These are phyloP conservation scores for Eucalyptus marginata DNA, from an alignment of 345 rosid species.

Conservation along the genomic window DNA sequence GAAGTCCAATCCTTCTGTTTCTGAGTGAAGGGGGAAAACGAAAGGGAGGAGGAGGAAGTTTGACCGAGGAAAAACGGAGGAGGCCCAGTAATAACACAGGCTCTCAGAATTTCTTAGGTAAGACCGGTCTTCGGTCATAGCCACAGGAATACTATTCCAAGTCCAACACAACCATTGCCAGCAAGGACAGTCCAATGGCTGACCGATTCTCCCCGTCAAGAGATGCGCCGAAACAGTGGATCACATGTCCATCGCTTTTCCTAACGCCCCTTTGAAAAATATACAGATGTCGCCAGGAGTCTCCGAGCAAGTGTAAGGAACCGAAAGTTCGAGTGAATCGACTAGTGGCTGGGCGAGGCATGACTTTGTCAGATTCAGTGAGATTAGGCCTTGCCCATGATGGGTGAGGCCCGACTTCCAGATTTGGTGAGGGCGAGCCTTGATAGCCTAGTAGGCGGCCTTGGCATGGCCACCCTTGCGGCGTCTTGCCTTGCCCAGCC, in stretches of 20 bases:
- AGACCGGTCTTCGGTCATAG: conserved; percentile 21
- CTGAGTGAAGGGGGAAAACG: neutral
- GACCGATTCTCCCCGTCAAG: conserved; percentile 11
- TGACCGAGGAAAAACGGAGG: neutral
- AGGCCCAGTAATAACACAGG: neutral
- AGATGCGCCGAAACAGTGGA: neutral
- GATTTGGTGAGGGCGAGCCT: too few species aligned
- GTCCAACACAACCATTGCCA: neutral
- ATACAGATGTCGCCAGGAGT: neutral
- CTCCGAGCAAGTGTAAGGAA: neutral
- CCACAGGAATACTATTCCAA: neutral
- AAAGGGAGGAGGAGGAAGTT: neutral
- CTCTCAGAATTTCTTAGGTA: neutral
- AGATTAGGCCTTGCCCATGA: too few species aligned
- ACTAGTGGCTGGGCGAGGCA: neutral
- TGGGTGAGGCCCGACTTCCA: too few species aligned
- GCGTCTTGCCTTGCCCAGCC: too few species aligned
- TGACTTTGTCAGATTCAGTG: too few species aligned
- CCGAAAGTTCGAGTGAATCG: neutral
- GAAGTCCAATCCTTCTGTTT: neutral
- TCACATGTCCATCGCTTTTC: neutral
- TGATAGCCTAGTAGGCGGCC: neutral
- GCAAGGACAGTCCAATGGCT: conserved; percentile 2
- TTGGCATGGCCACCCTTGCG: too few species aligned
- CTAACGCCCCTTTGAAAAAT: neutral